Evolutionary conservation across 2,329 filamentous ascomycete genomes (phyloP).

Genomic region (Fusarium nelsonii): DNA sequence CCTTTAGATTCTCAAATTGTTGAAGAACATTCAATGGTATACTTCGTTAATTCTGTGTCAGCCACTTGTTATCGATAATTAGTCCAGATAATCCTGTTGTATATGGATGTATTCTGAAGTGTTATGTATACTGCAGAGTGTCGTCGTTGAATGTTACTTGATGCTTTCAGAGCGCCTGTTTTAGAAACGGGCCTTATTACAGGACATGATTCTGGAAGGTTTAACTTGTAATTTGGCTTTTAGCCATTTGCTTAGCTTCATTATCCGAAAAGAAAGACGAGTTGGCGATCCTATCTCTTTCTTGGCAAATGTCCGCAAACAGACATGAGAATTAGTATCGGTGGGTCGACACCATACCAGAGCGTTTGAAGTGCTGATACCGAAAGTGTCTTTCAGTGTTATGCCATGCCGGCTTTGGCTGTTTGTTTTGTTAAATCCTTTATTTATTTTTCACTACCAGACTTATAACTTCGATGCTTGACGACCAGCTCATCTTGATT

Average conservation of each 20-base stretch:
- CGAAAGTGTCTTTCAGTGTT: constrained; percentile 6
- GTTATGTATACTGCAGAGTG: not conserved
- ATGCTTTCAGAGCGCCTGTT: not conserved
- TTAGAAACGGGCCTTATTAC: not conserved
- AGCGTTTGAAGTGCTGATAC: constrained; percentile 3
- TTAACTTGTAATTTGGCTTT: not conserved
- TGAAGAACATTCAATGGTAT: not conserved
- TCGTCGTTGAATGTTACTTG: not conserved
- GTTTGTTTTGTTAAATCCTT: not conserved
- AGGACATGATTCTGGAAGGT: not conserved
- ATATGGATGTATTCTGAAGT: not conserved
- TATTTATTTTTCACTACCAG: not conserved
- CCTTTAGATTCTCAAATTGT: not conserved
- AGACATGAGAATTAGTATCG: not conserved
- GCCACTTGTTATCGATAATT: not conserved
- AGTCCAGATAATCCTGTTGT: too few species aligned
- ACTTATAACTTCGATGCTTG: not conserved
- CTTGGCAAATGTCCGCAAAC: constrained; percentile 11
- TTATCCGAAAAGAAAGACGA: not conserved
- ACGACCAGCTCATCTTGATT: not conserved
- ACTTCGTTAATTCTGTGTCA: not conserved
- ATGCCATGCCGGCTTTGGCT: not conserved
- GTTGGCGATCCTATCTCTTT: not conserved
- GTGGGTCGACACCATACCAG: constrained; percentile 12
- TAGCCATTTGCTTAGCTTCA: not conserved